Base-by-base conservation (phyloP, 2,329 filamentous ascomycete genomes). In the Fusarium torreyae region DNA sequence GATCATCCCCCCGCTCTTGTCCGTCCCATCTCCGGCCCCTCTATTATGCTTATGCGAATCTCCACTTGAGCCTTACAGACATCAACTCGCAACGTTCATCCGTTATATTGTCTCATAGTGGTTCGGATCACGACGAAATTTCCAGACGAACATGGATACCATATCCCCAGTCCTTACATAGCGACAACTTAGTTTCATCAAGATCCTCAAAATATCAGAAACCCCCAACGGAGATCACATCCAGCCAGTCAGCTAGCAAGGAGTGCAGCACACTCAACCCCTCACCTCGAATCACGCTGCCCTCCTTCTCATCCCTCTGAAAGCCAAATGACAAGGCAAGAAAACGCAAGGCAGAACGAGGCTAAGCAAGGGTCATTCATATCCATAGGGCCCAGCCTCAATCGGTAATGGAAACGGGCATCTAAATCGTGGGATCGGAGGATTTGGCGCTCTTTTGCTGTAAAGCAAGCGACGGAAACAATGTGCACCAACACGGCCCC, bases 401-500 rank as follows among this genome's bases (percentile, higher is more conserved):
- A 31, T 60, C 46, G 49, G 54, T 10, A 42, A n/a, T 34, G 33
- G 18, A 24, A 54, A 38, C 15, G 20, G 20, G 13, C 28, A 49
- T 43, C 43, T 18, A 49, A 28, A 59, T 53, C 45, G 26, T 31
- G 36, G n/a, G 39, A 40, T 40, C 46, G 31, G 17, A 53, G n/a
- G 15, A 26, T 22, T 50, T 38, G 49, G 64, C 34, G 43, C 28
- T 39, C 36, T 42, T 43, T 15, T 20, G 39, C 33, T 60, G 31
- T 48, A 54, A 48, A 36, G 42, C 51, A 50, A 59, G 36, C 57
- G 39, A 49, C 44, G 33, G 40, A 26, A 51, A 26, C 40, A 31
- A 66, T 57, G 51, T 40, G 52, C 66, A 63, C 61, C 56, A 65
- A 51, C 59, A 63, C 72, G 70, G 70, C 56, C 40, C 28, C 31